Base-by-base conservation (phyloP, 441 rosid genomes). In the Brassica hybrid region DNA sequence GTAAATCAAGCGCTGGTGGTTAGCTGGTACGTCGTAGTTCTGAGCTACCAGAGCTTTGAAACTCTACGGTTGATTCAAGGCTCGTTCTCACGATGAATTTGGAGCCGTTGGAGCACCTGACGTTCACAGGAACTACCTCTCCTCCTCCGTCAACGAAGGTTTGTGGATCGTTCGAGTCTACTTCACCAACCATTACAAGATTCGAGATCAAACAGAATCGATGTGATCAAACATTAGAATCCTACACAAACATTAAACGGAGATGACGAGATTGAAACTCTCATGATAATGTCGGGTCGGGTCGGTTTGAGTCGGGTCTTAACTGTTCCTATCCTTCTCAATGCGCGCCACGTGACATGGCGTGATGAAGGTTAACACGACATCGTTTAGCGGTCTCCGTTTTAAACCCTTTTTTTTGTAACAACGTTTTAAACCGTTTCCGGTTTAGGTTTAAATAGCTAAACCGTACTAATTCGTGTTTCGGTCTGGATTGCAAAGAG, bases 1-100 rank as follows among this genome's bases (percentile, higher is more conserved):
- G 79, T 88, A 90, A 77, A 90, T 90, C 84, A 90, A 71, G 1
- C 89, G 86, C 78, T 88, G 94, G 67, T 88, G 91, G 65, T 85
- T 83, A 65, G 92, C 82, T 7, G 88, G 90, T 1, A 86, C 75
- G 58, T 88, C 94, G 72, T 86, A 85, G 76, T 78, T 87, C 72
- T 71, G 86, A 1, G 91, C 87, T 74, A 88, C 71, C 32, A 86
- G 61, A 3, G 80, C 81, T 80, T 91, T 91, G 82, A 89, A 87
- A 75, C 67, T 60, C 91, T 12, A 91, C 92, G 5, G 85, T 79
- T 17, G 88, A 85, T 5, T 85, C 87, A 32, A 88, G 80, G 72
- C 69, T 72, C 41, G 86, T 74, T 75, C 75, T 83, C 59, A 81
- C 89, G 61, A 80, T 68, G 48, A 88, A 88, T 61, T 85, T 88